phyloP scores from a whole-genome alignment of 73 alveolate species.

The Paramecium sexaurelia region DNA sequence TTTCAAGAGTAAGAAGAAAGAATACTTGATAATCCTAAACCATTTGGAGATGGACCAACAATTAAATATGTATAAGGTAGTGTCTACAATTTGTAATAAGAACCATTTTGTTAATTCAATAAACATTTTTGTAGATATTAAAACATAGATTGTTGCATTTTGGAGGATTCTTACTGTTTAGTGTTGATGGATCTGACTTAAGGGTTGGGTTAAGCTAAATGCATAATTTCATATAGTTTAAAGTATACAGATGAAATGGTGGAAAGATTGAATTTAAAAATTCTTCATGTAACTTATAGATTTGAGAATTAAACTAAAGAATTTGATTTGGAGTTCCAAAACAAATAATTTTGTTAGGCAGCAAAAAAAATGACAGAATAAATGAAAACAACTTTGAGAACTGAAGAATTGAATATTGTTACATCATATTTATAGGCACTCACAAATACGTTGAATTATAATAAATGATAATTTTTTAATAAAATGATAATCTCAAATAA shows the following conservation, averaged over 20 bases:
- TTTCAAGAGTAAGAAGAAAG: neutral
- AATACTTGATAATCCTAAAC: neutral
- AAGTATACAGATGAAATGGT: constrained; percentile 3
- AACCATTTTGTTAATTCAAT: neutral
- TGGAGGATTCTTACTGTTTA: neutral
- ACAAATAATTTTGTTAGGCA: neutral
- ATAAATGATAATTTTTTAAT: neutral
- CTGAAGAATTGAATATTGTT: neutral
- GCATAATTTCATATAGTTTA: neutral
- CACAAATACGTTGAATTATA: neutral
- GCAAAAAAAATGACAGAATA: constrained; percentile 23
- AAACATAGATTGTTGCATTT: neutral
- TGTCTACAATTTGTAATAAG: neutral
- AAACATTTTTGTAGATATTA: neutral
- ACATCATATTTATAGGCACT: neutral
- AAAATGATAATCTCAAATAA: neutral
- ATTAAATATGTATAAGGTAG: neutral
- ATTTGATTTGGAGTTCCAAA: neutral
- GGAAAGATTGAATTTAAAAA: neutral
- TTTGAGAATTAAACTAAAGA: neutral
- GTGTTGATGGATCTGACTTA: neutral
- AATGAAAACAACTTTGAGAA: neutral
- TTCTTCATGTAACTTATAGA: neutral
- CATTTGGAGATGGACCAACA: neutral
- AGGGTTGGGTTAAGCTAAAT: neutral